phyloP scores from a whole-genome alignment of 331 rosid genomes.

The Pyracantha coccinea region DNA sequence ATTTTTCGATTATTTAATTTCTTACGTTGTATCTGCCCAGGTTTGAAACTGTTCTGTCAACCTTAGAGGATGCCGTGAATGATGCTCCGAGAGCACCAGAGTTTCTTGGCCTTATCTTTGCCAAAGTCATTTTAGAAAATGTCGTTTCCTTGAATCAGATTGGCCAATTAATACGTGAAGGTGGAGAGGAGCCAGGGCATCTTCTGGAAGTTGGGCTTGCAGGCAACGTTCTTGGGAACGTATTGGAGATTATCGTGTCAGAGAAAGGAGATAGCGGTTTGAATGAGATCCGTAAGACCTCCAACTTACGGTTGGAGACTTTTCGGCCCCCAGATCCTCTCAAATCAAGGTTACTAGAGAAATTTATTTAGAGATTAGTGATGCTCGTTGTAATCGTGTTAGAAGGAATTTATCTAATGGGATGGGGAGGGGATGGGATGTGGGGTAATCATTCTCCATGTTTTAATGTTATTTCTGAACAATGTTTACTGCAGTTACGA shows the following conservation, averaged over 20 bases:
- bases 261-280: constrained; percentile 55
- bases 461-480: constrained; percentile 25
- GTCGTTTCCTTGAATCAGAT: constrained; percentile 50
- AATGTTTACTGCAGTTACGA: constrained; percentile 25
- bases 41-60: constrained; percentile 61
- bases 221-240: constrained; percentile 64
- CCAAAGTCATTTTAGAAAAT: constrained; percentile 37
- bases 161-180: constrained; percentile 42
- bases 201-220: constrained; percentile 65
- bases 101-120: constrained; percentile 62
- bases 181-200: constrained; percentile 68
- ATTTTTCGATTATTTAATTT: not conserved
- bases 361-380: constrained; percentile 51
- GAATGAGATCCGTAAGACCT: constrained; percentile 30
- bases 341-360: constrained; percentile 53
- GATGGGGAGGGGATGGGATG: constrained; percentile 19
- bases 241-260: constrained; percentile 44
- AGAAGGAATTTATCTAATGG: constrained; percentile 13
- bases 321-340: constrained; percentile 52
- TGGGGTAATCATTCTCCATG: constrained; percentile 20
- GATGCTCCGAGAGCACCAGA: constrained; percentile 90
- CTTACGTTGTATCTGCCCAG: constrained; percentile 26
- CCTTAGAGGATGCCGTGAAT: constrained; percentile 68
- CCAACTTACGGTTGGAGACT: constrained; percentile 45
- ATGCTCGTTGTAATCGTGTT: constrained; percentile 48